Conservation (phyloP, 768 basidiomycete species). For the Vararia minispora region DNA sequence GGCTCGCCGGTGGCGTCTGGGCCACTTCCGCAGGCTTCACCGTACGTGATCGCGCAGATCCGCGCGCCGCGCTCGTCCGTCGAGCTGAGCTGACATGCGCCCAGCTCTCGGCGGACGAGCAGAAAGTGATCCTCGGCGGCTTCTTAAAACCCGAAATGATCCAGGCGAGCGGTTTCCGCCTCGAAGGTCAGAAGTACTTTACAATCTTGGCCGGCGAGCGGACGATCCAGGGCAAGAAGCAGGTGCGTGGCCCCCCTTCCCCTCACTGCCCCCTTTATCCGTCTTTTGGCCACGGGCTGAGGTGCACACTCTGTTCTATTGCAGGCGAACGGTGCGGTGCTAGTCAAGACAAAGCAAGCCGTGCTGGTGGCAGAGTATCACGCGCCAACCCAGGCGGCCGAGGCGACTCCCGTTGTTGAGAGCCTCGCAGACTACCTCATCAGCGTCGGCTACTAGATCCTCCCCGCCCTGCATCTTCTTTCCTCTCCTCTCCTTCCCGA, state of each 20-base stretch:
- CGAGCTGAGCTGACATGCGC: not conserved
- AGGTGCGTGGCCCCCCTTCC: slow-evolving; percentile 32
- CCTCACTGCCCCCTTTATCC: slow-evolving; percentile 2
- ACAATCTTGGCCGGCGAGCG: slow-evolving; percentile 36
- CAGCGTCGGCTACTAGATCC: slow-evolving; percentile 35
- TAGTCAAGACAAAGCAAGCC: slow-evolving; percentile 81
- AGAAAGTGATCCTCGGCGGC: slow-evolving; percentile 40
- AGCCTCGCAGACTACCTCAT: slow-evolving; percentile 72
- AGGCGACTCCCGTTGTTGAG: slow-evolving; percentile 57
- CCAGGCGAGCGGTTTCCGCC: slow-evolving; percentile 49
- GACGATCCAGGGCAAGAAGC: slow-evolving; percentile 68
- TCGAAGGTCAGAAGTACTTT: slow-evolving; percentile 71
- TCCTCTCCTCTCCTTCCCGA: too few species aligned
- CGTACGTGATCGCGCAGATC: slow-evolving; percentile 27
- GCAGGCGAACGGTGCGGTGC: slow-evolving; percentile 60
- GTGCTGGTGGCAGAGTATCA: slow-evolving; percentile 71
- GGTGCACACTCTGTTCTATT: not conserved
- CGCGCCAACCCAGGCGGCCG: slow-evolving; percentile 51
- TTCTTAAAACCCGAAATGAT: slow-evolving; percentile 30
- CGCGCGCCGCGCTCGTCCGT: not conserved
- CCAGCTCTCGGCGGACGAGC: slow-evolving; percentile 57
- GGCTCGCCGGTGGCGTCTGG: slow-evolving; percentile 69
- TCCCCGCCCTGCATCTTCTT: too few species aligned
- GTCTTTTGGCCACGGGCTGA: not conserved
- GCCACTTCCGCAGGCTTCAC: slow-evolving; percentile 47